phyloP scores from a whole-genome alignment of 2,329 filamentous ascomycete species.

The Colletotrichum tropicale region DNA sequence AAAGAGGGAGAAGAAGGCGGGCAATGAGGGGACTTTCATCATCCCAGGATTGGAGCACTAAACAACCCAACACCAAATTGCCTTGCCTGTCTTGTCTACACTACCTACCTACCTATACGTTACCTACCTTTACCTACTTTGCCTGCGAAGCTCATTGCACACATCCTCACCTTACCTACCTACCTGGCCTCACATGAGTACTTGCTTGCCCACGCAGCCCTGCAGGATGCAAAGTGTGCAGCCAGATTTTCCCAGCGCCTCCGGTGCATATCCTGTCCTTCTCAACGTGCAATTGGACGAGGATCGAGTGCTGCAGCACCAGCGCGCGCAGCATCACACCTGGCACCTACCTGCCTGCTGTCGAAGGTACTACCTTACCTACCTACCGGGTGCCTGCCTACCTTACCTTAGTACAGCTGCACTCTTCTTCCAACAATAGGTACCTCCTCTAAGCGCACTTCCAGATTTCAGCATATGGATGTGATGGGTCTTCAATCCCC shows the following conservation, averaged over 20 bases:
- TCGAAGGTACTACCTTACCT: neutral
- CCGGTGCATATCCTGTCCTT: neutral
- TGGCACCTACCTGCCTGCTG: neutral
- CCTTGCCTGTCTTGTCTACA: neutral
- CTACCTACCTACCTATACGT: neutral
- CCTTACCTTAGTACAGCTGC: neutral
- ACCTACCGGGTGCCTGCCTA: neutral
- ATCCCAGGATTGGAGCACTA: constrained; percentile 10
- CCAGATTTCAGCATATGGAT: neutral
- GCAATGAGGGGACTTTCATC: constrained; percentile 23
- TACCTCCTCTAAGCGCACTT: neutral
- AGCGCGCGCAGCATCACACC: neutral
- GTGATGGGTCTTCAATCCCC: neutral
- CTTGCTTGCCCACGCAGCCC: neutral
- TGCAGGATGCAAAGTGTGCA: neutral
- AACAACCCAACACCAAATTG: neutral
- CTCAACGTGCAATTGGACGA: neutral
- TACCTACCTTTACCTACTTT: neutral
- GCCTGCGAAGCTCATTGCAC: neutral
- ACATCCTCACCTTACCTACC: neutral
- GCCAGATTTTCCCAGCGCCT: neutral
- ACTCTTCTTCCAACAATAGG: neutral
- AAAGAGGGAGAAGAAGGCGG: constrained; percentile 27
- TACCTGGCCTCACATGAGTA: neutral
- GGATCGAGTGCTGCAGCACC: neutral